phyloP scores from a whole-genome alignment of 805 yeast genomes.

The Saccharomycopsis guyanensis region DNA sequence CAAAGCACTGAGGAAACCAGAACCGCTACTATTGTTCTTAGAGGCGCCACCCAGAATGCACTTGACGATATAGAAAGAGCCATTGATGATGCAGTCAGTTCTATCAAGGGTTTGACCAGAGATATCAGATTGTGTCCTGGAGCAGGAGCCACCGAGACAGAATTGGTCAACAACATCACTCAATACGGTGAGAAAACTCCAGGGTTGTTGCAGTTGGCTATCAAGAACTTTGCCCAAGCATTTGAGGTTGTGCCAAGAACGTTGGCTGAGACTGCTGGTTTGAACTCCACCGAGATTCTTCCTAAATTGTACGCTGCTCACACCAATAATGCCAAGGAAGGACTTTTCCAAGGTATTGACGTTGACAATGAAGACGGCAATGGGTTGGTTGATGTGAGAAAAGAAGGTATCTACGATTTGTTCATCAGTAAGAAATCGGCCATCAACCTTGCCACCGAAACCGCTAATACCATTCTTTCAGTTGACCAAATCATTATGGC shows the following conservation, averaged over 20 bases:
- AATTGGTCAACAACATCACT: conserved; percentile 70
- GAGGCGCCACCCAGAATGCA: conserved; percentile 94
- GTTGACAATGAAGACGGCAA: conserved; percentile 49
- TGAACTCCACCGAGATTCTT: conserved; percentile 83
- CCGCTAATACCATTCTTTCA: conserved; percentile 81
- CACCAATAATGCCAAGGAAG: conserved; percentile 35
- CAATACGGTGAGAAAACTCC: conserved; percentile 90
- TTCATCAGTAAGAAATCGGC: conserved; percentile 78
- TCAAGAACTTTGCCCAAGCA: conserved; percentile 88
- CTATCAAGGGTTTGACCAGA: conserved; percentile 81
- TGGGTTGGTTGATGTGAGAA: conserved; percentile 65
- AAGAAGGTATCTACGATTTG: conserved; percentile 69
- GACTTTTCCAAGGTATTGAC: conserved; percentile 54
- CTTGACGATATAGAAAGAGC: conserved; percentile 96
- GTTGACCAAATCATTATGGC: conserved; percentile 99
- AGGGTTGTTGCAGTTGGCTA: conserved; percentile 86
- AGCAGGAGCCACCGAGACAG: conserved; percentile 93
- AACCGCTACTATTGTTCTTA: conserved; percentile 85
- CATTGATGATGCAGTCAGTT: conserved; percentile 92
- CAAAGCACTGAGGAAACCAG: conserved; percentile 62
- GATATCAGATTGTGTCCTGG: conserved; percentile 80
- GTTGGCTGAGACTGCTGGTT: conserved; percentile 89
- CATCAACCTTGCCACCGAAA: conserved; percentile 89
- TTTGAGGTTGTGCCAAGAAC: conserved; percentile 92
- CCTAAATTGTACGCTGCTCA: conserved; percentile 88